These are phyloP conservation scores for Fraxinus albicans DNA, from an alignment of 305 asterid species.

Conservation along the genomic window DNA sequence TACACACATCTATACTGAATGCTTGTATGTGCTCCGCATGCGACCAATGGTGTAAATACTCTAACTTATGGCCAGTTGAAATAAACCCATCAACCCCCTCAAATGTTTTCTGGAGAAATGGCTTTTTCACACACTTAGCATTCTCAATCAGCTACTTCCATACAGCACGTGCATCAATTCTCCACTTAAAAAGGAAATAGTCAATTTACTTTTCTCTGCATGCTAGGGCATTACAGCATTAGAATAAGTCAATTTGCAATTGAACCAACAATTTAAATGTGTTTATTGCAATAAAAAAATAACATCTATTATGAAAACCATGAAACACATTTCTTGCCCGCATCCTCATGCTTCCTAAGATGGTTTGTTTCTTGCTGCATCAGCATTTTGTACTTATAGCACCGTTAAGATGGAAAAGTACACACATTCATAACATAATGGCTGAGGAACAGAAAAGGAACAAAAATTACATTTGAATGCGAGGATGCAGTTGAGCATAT, in stretches of 20 bases:
- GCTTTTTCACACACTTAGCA: slow-evolving; percentile 3
- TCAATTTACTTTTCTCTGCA: background rate
- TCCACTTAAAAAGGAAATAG: background rate
- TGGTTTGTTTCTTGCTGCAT: background rate
- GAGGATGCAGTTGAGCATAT: background rate
- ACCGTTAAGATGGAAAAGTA: background rate
- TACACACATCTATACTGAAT: background rate
- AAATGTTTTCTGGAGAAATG: background rate
- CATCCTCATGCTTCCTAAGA: background rate
- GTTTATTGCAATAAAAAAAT: background rate
- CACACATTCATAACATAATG: background rate
- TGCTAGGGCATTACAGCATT: background rate
- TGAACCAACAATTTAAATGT: background rate
- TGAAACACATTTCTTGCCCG: background rate
- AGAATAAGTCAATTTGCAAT: background rate
- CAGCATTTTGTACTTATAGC: background rate
- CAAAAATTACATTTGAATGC: background rate
- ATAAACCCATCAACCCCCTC: background rate
- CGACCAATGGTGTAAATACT: background rate
- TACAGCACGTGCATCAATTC: background rate
- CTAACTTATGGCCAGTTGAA: background rate
- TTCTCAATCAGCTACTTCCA: background rate
- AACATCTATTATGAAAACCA: background rate
- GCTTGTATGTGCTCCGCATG: background rate
- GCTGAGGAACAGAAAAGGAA: background rate